Conservation (phyloP, 371 early-diverging fungal genomes). For the Mucor racemosus region DNA sequence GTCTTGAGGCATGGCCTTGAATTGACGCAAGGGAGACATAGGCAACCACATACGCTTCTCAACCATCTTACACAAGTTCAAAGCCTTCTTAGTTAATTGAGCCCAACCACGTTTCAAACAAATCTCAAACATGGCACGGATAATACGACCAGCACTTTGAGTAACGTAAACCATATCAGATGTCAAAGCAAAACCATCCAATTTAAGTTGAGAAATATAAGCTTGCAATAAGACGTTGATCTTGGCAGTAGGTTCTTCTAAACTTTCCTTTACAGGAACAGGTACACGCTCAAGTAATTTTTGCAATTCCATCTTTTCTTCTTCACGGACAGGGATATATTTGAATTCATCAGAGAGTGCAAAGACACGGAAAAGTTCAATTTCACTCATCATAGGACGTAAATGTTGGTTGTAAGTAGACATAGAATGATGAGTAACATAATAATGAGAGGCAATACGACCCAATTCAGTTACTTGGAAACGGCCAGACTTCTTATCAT, state of each 20-base stretch:
- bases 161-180: slow-evolving; percentile 97
- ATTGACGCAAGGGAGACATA: slow-evolving; percentile 95
- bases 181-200: slow-evolving; percentile 94
- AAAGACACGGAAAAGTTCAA: slow-evolving; percentile 93
- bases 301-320: slow-evolving; percentile 93
- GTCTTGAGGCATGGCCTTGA: slow-evolving; percentile 81
- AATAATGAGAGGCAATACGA: slow-evolving; percentile 95
- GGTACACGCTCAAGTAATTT: slow-evolving; percentile 95
- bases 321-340: slow-evolving; percentile 94
- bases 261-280: slow-evolving; percentile 88
- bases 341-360: slow-evolving; percentile 93
- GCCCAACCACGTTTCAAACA: slow-evolving; percentile 96
- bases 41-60: slow-evolving; percentile 92
- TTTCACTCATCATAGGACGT: slow-evolving; percentile 88
- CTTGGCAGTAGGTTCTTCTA: slow-evolving; percentile 93
- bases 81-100: slow-evolving; percentile 79
- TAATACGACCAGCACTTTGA: slow-evolving; percentile 92
- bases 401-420: slow-evolving; percentile 92
- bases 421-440: slow-evolving; percentile 91
- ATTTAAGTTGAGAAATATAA: slow-evolving; percentile 88
- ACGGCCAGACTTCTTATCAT: slow-evolving; percentile 89
- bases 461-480: slow-evolving; percentile 93
- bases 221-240: slow-evolving; percentile 95
- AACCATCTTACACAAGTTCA: slow-evolving; percentile 94
- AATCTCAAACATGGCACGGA: slow-evolving; percentile 97